Conservation (phyloP, 2,329 filamentous ascomycete genomes). For the Hymenoscyphus infarciens region DNA sequence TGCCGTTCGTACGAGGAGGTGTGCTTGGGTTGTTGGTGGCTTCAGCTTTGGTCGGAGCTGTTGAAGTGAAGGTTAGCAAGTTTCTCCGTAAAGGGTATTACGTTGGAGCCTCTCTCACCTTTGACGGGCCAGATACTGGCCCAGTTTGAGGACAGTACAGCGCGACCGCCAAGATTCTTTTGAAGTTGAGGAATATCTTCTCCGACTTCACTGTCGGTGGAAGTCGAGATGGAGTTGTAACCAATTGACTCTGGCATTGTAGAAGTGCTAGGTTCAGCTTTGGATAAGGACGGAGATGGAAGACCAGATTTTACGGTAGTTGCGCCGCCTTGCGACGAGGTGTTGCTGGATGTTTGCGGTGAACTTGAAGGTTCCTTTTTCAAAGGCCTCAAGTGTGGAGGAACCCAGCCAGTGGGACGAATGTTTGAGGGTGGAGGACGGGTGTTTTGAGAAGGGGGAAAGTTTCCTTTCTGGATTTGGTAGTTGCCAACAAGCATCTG, state of each 20-base stretch:
- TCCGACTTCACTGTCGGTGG: background rate
- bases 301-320: background rate
- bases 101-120: background rate
- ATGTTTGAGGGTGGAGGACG: too few relatives aligned
- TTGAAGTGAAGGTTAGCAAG: background rate
- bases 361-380: background rate
- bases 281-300: background rate
- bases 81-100: background rate
- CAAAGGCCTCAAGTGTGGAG: background rate
- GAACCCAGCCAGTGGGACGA: background rate
- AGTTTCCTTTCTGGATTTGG: background rate
- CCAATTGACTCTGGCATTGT: too few relatives aligned
- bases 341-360: background rate
- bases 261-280: too few relatives aligned
- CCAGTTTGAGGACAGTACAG: background rate
- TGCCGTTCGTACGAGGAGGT: background rate
- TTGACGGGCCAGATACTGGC: background rate
- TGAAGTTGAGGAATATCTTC: background rate
- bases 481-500: background rate
- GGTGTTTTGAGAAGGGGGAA: background rate
- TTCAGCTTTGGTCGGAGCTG: background rate
- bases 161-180: background rate
- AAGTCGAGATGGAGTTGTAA: background rate
- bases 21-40: background rate
- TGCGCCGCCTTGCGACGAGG: background rate